Conservation (phyloP, 1,139 yeast species). For the Debaryomyces fabryi region DNA sequence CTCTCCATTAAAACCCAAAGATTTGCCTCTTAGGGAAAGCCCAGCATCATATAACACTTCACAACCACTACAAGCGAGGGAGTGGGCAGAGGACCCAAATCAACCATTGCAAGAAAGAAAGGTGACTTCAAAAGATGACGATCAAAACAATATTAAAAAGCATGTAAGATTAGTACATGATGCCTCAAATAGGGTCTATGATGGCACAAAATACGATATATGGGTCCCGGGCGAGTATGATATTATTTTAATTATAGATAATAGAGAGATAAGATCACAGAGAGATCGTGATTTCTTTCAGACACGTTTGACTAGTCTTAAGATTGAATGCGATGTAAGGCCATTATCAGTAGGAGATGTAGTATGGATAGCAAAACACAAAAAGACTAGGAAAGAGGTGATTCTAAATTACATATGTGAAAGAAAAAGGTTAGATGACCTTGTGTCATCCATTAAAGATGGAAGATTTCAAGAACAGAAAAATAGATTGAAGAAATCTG, state of each 20-base stretch:
- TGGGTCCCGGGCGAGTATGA: constrained; percentile 52
- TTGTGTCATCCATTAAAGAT: constrained; percentile 79
- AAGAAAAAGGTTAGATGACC: constrained; percentile 85
- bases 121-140: background rate
- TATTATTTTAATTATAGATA: constrained; percentile 70
- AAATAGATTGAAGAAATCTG: constrained; percentile 67
- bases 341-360: constrained; percentile 84
- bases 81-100: too few relatives aligned
- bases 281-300: constrained; percentile 67
- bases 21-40: background rate
- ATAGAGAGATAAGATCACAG: constrained; percentile 71
- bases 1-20: constrained; percentile 1
- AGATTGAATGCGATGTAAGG: constrained; percentile 55
- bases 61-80: background rate
- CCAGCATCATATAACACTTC: background rate
- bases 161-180: constrained; percentile 23
- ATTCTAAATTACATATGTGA: constrained; percentile 82
- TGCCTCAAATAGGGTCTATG: constrained; percentile 21
- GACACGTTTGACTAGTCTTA: constrained; percentile 52
- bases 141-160: background rate
- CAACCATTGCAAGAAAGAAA: background rate
- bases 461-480: constrained; percentile 91
- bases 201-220: constrained; percentile 35
- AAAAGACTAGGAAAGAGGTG: constrained; percentile 58
- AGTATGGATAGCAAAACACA: constrained; percentile 82